These are phyloP conservation scores for Pythium dissimile DNA, from an alignment of 352 stramenopile species.

Conservation along the genomic window DNA sequence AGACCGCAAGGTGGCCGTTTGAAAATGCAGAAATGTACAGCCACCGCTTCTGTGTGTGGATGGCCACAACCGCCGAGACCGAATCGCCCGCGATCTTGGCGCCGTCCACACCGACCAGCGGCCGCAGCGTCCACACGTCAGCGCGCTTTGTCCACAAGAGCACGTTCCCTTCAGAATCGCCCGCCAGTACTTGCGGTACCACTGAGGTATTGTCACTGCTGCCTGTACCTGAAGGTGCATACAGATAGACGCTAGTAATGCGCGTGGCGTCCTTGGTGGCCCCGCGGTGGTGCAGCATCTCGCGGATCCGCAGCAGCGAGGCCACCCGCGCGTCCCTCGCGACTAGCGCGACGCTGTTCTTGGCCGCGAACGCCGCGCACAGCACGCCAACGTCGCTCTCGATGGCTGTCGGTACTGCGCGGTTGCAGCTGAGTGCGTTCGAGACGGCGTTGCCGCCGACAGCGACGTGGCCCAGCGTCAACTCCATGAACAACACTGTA, in stretches of 20 bases:
- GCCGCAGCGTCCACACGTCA: conserved; percentile 21
- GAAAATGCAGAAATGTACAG: conserved; percentile 48
- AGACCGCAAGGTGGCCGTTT: conserved; percentile 38
- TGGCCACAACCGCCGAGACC: conserved; percentile 33
- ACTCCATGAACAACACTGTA: not conserved
- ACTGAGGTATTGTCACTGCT: not conserved
- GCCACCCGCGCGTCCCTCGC: not conserved
- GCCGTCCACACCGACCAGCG: not conserved
- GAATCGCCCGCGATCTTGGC: conserved; percentile 26
- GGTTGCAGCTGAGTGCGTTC: conserved; percentile 40
- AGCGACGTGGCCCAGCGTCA: conserved; percentile 43
- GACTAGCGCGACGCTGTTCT: conserved; percentile 49
- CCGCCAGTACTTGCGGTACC: conserved; percentile 36
- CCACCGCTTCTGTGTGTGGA: conserved; percentile 28
- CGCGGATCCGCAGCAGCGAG: conserved; percentile 23
- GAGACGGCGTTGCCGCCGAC: conserved; percentile 51
- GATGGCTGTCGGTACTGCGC: not conserved
- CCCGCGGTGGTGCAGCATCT: conserved; percentile 48
- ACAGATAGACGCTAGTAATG: conserved; percentile 45
- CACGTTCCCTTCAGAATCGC: conserved; percentile 59
- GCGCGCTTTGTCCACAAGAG: conserved; percentile 38
- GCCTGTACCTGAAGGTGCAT: conserved; percentile 1
- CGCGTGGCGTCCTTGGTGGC: conserved; percentile 24
- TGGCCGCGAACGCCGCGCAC: conserved; percentile 40
- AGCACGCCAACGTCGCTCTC: not conserved